These are phyloP conservation scores for Salpingoeca rosetta DNA, from an alignment of 78 protist species.

Conservation along the genomic window DNA sequence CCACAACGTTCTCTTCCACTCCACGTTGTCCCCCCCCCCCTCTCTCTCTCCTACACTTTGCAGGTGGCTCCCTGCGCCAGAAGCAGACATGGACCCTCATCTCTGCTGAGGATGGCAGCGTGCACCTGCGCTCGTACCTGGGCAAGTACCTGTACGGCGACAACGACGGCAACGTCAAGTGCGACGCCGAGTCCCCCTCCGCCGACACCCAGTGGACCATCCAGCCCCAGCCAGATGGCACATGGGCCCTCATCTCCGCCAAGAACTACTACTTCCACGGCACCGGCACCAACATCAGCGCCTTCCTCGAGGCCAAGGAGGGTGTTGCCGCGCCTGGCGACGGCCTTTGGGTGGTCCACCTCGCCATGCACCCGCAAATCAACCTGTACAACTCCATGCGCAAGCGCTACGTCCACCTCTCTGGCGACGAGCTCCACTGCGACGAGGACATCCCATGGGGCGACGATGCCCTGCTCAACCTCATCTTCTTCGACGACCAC, in stretches of 20 bases:
- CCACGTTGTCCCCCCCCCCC: no score
- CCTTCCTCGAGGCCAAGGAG: not conserved
- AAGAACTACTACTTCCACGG: conserved; percentile 5
- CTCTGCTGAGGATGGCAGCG: not conserved
- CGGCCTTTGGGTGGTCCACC: conserved; percentile 9
- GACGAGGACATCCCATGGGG: conserved; percentile 14
- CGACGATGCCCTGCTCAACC: not conserved
- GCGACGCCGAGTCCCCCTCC: not conserved
- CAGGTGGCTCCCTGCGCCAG: not conserved
- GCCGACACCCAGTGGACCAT: conserved; percentile 9
- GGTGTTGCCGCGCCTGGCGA: not conserved
- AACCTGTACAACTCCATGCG: not conserved
- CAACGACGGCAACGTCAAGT: not conserved
- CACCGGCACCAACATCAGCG: not conserved
- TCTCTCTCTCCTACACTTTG: no score
- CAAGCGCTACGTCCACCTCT: conserved; percentile 10
- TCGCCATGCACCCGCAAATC: conserved; percentile 20
- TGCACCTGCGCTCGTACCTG: not conserved
- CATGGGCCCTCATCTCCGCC: conserved; percentile 5
- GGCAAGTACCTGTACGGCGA: conserved; percentile 2
- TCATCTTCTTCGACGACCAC: not conserved
- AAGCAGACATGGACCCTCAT: not conserved
- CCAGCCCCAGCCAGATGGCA: conserved; percentile 1
- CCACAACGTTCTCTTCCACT: no score
- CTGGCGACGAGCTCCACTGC: not conserved